A percentile compares a stretch with the other conserved stretches of the same genome.
Evolutionary conservation across 73 alveolate species (phyloP).

Genomic region (Uronychia setigera): DNA sequence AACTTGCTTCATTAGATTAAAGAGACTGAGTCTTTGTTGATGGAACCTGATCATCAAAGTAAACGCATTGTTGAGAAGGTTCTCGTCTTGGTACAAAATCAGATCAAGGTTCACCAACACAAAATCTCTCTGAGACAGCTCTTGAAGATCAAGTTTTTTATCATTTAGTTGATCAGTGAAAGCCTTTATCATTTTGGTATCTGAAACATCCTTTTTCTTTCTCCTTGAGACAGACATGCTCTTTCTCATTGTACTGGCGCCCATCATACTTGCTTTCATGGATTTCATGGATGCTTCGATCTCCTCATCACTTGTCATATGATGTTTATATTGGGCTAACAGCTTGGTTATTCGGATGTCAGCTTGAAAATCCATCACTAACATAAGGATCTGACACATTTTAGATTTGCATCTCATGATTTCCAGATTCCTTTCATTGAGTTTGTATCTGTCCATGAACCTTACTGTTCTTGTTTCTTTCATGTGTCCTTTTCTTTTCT

Average conservation of each 20-base stretch:
- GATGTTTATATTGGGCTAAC: not conserved
- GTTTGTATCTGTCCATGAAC: constrained; percentile 15
- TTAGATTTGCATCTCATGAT: constrained; percentile 33
- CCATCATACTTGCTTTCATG: not conserved
- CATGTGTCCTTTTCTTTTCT: not conserved
- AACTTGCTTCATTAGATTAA: constrained; percentile 14
- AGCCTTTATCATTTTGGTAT: not conserved
- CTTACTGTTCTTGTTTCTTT: not conserved
- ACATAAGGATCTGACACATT: constrained; percentile 35
- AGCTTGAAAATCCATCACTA: constrained; percentile 32
- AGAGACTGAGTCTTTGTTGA: constrained; percentile 8
- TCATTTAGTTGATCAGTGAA: constrained; percentile 12
- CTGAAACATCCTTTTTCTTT: not conserved
- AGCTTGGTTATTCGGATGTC: constrained; percentile 27
- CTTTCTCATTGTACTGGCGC: not conserved
- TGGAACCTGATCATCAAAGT: constrained; percentile 24
- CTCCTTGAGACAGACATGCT: not conserved
- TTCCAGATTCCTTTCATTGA: constrained; percentile 3
- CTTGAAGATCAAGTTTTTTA: constrained; percentile 26
- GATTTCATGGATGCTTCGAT: not conserved
- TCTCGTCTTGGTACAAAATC: constrained; percentile 30
- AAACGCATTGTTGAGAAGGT: constrained; percentile 8
- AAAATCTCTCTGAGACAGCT: constrained; percentile 11
- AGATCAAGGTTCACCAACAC: constrained; percentile 33
- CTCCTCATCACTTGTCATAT: not conserved